A percentile compares a stretch with the other conserved stretches of the same genome.
Conservation (phyloP, 129 eudicot genomes). For the Lactuca saligna region DNA sequence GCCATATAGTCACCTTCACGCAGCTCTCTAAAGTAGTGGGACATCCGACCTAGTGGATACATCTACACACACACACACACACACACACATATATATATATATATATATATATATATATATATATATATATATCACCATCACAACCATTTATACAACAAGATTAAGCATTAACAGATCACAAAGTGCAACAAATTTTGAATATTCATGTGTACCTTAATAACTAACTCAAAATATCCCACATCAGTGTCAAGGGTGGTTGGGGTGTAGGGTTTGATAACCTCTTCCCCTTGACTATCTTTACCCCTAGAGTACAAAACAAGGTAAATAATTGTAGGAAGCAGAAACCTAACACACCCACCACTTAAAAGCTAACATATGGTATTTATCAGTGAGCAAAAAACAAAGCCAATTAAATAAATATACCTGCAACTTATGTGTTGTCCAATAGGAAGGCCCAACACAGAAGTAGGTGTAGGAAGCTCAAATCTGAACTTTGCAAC, state of each 20-base stretch:
- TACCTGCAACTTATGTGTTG: slow-evolving; percentile 97
- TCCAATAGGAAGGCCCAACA: no score
- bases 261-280: slow-evolving; percentile 88
- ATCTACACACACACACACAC: no score
- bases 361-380: background rate
- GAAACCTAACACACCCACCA: background rate
- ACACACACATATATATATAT: no score
- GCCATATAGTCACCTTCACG: slow-evolving; percentile 79
- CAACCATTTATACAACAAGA: background rate
- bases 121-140: background rate
- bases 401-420: background rate
- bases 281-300: slow-evolving; percentile 92
- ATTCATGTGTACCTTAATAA: slow-evolving; percentile 63
- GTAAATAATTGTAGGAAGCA: slow-evolving; percentile 8
- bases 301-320: slow-evolving; percentile 50
- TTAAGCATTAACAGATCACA: no score
- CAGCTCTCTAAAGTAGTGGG: slow-evolving; percentile 95
- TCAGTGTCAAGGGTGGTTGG: slow-evolving; percentile 94
- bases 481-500: no score
- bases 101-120: no score
- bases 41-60: slow-evolving; percentile 99
- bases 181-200: background rate
- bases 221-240: slow-evolving; percentile 91
- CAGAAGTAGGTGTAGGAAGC: no score
- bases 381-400: background rate